Base-by-base conservation (phyloP, 768 basidiomycete species). In the Hypsizygus marmoreus region DNA sequence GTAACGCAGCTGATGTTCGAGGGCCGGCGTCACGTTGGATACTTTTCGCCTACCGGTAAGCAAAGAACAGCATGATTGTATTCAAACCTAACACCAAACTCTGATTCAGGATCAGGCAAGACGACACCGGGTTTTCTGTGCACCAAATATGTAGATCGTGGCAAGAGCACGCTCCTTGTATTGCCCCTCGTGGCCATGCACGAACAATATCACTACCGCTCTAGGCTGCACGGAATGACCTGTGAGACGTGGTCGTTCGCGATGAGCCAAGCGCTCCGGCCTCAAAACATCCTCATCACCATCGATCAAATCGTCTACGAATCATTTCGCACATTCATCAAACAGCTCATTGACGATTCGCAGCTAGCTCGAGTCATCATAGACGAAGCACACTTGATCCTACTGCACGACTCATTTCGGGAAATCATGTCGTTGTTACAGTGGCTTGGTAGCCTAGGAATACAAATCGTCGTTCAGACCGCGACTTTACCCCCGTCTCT, bases 111-210 rank as follows among this genome's bases (percentile, higher is more conserved):
- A 40, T 50, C 48, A 2, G 55, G 53, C 13, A 55, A 55, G 42
- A 55, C 51, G 7, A 20, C 40, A 12, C 54, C 54, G 9, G 25
- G 22, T 10, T 39, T 53, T 29, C 24, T 58, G 13, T 24, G 31
- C 24, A 35, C 48, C 32, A 37, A 40, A 22, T 38, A 28, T 17
- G 43, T 47, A 26, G 57, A 59, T 40, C n/a, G 22, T 8, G 52
- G 46, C 6, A 34, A 33, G 19, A 46, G 47, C 16, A 59, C 52
- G 1, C 29, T 59, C 6, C 42, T 44, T 39, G 26, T 56, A 3
- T 43, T 59, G 2, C 58, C 53, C 4, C 44, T 57, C 4, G 6
- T n/a, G 1, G 43, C 56, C 4, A 49, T 59, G 53, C 55, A 56
- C 24, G 42, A 50, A 14, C 53, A 57, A 29, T 52, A 57, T 23